Base-by-base conservation (phyloP, 305 asterid genomes). In the Fraxinus baroniana region DNA sequence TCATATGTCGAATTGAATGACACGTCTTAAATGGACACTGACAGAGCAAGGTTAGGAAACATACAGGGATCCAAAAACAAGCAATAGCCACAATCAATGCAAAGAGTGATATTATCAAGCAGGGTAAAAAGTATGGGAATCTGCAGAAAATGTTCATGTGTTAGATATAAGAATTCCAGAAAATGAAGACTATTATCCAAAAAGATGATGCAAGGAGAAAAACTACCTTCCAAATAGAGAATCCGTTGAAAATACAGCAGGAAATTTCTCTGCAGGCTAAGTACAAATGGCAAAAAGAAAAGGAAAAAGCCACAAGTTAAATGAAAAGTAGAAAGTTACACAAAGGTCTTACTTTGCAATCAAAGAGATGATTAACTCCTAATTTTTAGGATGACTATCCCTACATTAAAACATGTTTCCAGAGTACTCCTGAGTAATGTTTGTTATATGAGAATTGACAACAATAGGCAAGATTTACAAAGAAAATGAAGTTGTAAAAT, bases 201-300 rank as follows among this genome's bases (percentile, higher is more conserved):
- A 20, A 73, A 33, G 26, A 15, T 24, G 64, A 26, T 66, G 55
- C 15, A 74, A 13, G 66, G 71, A 64, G 37, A 35, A 32, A 30
- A 80, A 5, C 60, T 83, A 95, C 99, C 99, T 94, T 39, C 90
- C 97, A 60, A 90, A 89, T 41, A 94, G 26, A 60, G 99, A 95
- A 86, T 90, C 91, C 39, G 88, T 36, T 33, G 94, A 85, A 86
- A 93, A 91, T 66, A 93, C 78, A 83, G 90, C 86, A 6, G 99
- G 98, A 83, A 84, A 95, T 85, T 95, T 92, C 78, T 95, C 97
- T 78, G 97, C 99, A 77, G 98, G 99, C 99, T 94, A 85, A 57
- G 79, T 78, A 72, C 81, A 83, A 82, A 87, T 44, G 41, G 70
- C 74, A 9, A 57, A 22, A 72, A 62, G 35, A 79, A 49, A 13